phyloP scores from a whole-genome alignment of 1,284 basidiomycete genomes.

The Mycena citricolor region DNA sequence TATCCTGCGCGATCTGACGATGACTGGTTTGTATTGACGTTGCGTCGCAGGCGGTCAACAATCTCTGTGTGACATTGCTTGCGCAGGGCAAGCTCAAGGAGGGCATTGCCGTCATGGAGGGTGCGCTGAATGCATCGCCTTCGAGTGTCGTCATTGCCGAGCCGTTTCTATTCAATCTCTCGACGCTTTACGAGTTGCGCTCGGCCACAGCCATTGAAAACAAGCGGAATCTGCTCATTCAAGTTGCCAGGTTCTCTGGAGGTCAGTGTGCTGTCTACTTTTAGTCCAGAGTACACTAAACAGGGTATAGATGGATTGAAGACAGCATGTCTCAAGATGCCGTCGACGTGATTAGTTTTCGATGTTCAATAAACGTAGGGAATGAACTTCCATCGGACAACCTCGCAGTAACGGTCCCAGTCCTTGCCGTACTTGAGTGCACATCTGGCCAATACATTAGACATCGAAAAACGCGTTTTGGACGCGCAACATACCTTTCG shows the following conservation, averaged over 20 bases:
- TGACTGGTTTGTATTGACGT: no score
- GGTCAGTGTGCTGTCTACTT: conserved; percentile 4
- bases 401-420: conserved; percentile 86
- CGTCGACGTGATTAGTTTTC: conserved; percentile 41
- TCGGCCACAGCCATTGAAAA: conserved; percentile 68
- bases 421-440: conserved; percentile 93
- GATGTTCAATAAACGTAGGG: conserved; percentile 60
- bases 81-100: conserved; percentile 70
- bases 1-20: no score
- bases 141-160: conserved; percentile 70
- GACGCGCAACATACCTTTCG: conserved; percentile 68
- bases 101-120: conserved; percentile 69
- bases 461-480: conserved; percentile 4
- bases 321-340: conserved; percentile 79
- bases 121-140: conserved; percentile 59
- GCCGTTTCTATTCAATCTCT: conserved; percentile 79
- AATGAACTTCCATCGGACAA: conserved; percentile 90
- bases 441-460: conserved; percentile 51
- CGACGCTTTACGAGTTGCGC: conserved; percentile 77
- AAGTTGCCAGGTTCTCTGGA: conserved; percentile 80
- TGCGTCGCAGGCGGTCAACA: conserved; percentile 67
- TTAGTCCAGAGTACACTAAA: no score
- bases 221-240: conserved; percentile 68
- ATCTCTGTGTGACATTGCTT: conserved; percentile 69
- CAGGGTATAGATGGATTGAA: conserved; percentile 64